These are phyloP conservation scores for Brettanomyces sp. DNA, from an alignment of 805 yeast species.

Conservation along the genomic window DNA sequence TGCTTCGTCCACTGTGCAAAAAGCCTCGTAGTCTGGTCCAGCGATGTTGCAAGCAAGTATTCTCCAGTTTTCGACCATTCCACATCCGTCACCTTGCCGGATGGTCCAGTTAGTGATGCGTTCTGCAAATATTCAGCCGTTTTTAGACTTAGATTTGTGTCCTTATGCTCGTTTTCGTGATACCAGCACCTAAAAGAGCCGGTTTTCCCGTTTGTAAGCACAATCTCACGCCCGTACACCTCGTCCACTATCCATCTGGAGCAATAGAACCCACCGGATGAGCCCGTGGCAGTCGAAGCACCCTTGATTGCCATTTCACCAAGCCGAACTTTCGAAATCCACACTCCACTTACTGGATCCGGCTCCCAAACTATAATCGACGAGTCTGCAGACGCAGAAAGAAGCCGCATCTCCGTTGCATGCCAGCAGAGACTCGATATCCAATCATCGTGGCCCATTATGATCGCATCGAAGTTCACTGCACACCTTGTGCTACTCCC, in stretches of 20 bases:
- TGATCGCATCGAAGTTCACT: conserved; percentile 79
- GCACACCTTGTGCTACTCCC: conserved; percentile 26
- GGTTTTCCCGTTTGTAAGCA: conserved; percentile 80
- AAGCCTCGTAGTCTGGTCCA: conserved; percentile 89
- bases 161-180: background rate
- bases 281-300: conserved; percentile 96
- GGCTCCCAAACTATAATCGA: conserved; percentile 92
- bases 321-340: conserved; percentile 72
- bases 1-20: conserved; percentile 52
- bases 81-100: conserved; percentile 64
- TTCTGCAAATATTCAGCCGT: conserved; percentile 21
- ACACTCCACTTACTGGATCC: conserved; percentile 75
- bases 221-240: conserved; percentile 21
- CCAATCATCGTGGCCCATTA: conserved; percentile 99
- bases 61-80: conserved; percentile 65
- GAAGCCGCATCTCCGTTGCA: conserved; percentile 46
- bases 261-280: conserved; percentile 62
- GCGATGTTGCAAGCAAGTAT: conserved; percentile 65
- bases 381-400: conserved; percentile 89
- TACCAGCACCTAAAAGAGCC: conserved; percentile 86
- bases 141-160: no score
- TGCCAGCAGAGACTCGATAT: conserved; percentile 81
- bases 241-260: conserved; percentile 56
- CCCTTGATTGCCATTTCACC: conserved; percentile 95
- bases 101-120: conserved; percentile 69